Evolutionary conservation across 2,329 filamentous ascomycete genomes (phyloP), one percentile per base, ranked within the genome.

Genomic region (Leptographium radiaticola): DNA sequence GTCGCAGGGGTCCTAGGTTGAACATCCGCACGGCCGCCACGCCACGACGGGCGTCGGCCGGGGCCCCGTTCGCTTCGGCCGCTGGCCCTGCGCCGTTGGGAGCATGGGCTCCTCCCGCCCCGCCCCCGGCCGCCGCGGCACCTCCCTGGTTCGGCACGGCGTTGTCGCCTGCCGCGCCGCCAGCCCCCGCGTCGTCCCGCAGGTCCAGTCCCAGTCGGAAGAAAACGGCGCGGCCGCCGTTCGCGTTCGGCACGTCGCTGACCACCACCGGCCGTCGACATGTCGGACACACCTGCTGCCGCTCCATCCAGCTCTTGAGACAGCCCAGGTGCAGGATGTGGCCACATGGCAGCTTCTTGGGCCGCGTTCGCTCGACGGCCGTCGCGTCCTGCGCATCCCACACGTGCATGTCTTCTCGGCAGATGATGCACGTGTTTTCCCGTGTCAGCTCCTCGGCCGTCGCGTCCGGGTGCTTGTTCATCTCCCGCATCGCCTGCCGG

Each of bases 391-490:
- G 66, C 6, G 74, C 70, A 55, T 79, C 69, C 87, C 89, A 95
- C 1, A 85, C 82, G 38, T 81, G 80, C 93, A 98, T 98, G 59
- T 94, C 88, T 66, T 98, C 93, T 57, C 93, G 83, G 68, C 93
- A 98, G 53, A 98, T 95, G 61, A 98, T 98, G 68, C 93, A 98
- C 3, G 93, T 94, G 63, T 94, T 89, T 65, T 96, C 91, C 49
- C 87, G 78, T 33, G 76, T 74, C 30, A 98, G 80, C 59, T 98
- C 91, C 60, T 94, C 88, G 2, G 80, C 76, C 1, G 87, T 95
- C 1, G 93, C 93, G 66, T 98, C 93, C 6, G 87, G 86, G 65
- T 96, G 97, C 56, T 81, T 80, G 64, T 95, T 93, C 89, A 98
- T 97, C 65, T 97, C 89, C 60, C 86, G 80, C 4, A 95, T 89